phyloP scores from a whole-genome alignment of 1,139 yeast species.

The Protomyces pachydermus region DNA sequence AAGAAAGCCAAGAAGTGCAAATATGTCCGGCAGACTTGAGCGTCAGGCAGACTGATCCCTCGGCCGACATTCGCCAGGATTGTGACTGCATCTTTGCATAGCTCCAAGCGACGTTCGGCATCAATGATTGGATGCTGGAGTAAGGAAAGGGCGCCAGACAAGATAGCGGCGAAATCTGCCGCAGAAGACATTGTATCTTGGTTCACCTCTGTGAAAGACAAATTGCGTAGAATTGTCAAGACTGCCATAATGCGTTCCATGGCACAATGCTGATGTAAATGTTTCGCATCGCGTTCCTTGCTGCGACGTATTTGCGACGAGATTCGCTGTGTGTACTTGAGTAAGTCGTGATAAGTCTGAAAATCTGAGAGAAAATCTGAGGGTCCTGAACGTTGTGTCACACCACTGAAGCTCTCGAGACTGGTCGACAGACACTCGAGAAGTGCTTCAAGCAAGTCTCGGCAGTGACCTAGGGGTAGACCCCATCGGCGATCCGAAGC shows the following conservation, averaged over 20 bases:
- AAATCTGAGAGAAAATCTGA: background rate
- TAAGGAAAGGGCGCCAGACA: background rate
- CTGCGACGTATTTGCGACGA: background rate
- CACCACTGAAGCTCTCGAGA: background rate
- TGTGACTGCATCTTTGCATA: conserved; percentile 12
- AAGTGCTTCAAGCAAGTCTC: conserved; percentile 18
- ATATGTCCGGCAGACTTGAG: background rate
- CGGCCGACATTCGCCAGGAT: background rate
- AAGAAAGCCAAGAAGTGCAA: conserved; percentile 3
- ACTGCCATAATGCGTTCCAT: conserved; percentile 10
- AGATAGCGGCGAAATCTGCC: background rate
- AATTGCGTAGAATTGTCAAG: conserved; percentile 12
- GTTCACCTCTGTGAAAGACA: conserved; percentile 21
- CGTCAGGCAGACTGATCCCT: background rate
- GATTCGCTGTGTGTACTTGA: background rate
- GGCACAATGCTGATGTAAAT: background rate
- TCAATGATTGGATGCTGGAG: background rate
- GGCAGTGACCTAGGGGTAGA: conserved; percentile 13
- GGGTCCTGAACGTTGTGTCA: background rate
- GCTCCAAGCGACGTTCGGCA: background rate
- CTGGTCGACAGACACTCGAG: conserved; percentile 3
- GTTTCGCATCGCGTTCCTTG: background rate
- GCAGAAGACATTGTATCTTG: conserved; percentile 13
- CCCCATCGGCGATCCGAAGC: conserved; percentile 25
- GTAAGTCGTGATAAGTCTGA: background rate